Conservation (phyloP, 306 rosid species). For the Corylus americana region DNA sequence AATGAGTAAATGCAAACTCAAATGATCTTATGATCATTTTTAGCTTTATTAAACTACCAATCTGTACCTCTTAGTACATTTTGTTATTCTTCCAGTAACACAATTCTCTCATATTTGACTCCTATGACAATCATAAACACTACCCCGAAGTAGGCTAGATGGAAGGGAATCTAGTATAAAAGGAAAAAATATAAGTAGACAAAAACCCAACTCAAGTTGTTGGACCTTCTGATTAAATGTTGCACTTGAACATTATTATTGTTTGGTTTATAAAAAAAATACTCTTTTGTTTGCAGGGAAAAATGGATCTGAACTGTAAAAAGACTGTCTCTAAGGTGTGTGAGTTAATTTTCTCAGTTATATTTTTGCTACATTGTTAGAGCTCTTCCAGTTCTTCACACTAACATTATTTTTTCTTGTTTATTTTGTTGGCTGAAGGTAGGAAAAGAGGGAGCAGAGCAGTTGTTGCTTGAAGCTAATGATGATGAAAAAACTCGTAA, state of each 20-base stretch:
- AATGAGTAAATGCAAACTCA: too few relatives aligned
- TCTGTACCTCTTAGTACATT: too few relatives aligned
- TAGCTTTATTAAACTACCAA: too few relatives aligned
- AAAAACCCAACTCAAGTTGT: background rate
- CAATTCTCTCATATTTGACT: too few relatives aligned
- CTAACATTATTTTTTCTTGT: conserved; percentile 4
- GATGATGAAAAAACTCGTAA: conserved; percentile 32
- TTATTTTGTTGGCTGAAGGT: conserved; percentile 47
- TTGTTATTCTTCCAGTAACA: too few relatives aligned
- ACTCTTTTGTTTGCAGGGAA: conserved; percentile 44
- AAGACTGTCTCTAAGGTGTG: conserved; percentile 43
- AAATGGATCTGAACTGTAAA: conserved; percentile 35
- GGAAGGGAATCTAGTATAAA: background rate
- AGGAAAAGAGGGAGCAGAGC: conserved; percentile 35
- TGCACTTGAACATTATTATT: background rate
- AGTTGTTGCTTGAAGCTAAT: conserved; percentile 27
- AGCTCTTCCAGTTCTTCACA: conserved; percentile 21
- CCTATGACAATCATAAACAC: too few relatives aligned
- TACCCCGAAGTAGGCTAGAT: background rate
- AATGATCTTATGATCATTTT: too few relatives aligned
- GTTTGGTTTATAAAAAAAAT: conserved; percentile 1
- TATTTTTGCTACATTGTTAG: background rate
- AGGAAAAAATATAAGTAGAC: background rate
- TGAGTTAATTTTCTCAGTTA: conserved; percentile 20
- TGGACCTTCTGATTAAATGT: background rate